Base-by-base conservation (phyloP, 1,284 basidiomycete species). In the Cutaneotrichosporon cutaneum region DNA sequence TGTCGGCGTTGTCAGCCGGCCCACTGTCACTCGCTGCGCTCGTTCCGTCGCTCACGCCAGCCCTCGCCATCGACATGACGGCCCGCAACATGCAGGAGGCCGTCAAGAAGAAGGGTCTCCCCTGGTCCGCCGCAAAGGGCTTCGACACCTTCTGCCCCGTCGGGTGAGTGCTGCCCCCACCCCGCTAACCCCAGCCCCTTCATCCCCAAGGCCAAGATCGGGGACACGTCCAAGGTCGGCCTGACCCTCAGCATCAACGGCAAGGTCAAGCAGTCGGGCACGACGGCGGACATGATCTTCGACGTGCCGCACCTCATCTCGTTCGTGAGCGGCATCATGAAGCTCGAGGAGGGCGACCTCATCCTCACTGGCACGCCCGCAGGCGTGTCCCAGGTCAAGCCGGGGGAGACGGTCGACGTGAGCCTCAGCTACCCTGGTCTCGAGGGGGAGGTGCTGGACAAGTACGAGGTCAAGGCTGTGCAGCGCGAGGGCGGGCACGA, bases 271-370 rank as follows among this genome's bases (percentile, higher is more conserved):
- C 95, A 99, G 77, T 83, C 90, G 63, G 95, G 93, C 4, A 86
- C 84, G 36, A 94, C 94, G 1, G 78, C 81, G 27, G 89, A 95
- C 77, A 97, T 99, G 95, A 90, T 98, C 66, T 95, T 95, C 82
- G 83, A 84, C 51, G 92, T 99, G 50, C 92, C 94, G 1, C 83
- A 86, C n/a, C 84, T 99, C 58, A 90, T 99, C 69, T 86, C 90
- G 68, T 93, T 96, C 72, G 85, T 96, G 53, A 94, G 93, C 2
- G 89, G 90, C 18, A 96, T 99, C 78, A 98, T 98, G 94, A 88
- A 88, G 0, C 84, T 98, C 21, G 93, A 97, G 89, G 90, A 93
- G 77, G 90, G 90, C n/a, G 92, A 94, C 70, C 80, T 94, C 16
- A 81, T 94, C 61, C 82, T 94, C 27, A 94, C 92, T 1, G 91